Percentiles rank a stretch among this genome's conserved stretches.
phyloP scores from a whole-genome alignment of 2,329 filamentous ascomycete species.

The Fusarium nodosum region DNA sequence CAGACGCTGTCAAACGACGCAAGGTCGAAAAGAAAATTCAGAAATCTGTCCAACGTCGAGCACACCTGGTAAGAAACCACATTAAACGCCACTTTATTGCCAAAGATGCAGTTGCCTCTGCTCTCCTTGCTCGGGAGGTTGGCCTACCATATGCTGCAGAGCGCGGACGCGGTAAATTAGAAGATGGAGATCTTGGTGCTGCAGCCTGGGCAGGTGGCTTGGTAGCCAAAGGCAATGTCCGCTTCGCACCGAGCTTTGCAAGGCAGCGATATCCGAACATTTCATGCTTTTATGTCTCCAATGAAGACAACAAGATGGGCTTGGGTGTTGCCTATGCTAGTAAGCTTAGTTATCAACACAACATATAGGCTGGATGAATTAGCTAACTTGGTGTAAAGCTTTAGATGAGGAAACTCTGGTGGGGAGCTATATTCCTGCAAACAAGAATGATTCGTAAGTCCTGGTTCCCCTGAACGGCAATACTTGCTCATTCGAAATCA shows the following conservation, averaged over 20 bases:
- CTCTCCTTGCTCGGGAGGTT: conserved; percentile 50
- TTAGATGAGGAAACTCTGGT: conserved; percentile 54
- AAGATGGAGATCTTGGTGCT: conserved; percentile 48
- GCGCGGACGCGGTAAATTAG: conserved; percentile 41
- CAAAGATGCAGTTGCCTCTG: conserved; percentile 52
- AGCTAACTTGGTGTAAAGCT: conserved; percentile 46
- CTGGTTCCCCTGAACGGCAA: too few relatives aligned
- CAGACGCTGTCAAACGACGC: conserved; percentile 70
- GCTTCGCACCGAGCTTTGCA: conserved; percentile 52
- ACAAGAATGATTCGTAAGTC: conserved; percentile 59
- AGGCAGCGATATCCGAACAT: conserved; percentile 53
- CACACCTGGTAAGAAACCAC: conserved; percentile 54
- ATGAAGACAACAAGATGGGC: conserved; percentile 56
- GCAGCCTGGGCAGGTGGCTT: conserved; percentile 58
- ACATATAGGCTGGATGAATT: not conserved
- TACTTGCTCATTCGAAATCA: not conserved
- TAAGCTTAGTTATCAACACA: conserved; percentile 50
- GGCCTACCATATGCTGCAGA: conserved; percentile 33
- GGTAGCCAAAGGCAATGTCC: conserved; percentile 57
- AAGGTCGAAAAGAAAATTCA: conserved; percentile 59
- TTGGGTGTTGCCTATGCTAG: conserved; percentile 61
- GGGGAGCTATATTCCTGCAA: conserved; percentile 60
- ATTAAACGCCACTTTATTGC: conserved; percentile 57
- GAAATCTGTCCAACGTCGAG: conserved; percentile 46
- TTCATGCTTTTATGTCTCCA: conserved; percentile 58